These are phyloP conservation scores for Neurospora intermedia DNA, from an alignment of 495 filamentous ascomycete genomes.

Conservation along the genomic window DNA sequence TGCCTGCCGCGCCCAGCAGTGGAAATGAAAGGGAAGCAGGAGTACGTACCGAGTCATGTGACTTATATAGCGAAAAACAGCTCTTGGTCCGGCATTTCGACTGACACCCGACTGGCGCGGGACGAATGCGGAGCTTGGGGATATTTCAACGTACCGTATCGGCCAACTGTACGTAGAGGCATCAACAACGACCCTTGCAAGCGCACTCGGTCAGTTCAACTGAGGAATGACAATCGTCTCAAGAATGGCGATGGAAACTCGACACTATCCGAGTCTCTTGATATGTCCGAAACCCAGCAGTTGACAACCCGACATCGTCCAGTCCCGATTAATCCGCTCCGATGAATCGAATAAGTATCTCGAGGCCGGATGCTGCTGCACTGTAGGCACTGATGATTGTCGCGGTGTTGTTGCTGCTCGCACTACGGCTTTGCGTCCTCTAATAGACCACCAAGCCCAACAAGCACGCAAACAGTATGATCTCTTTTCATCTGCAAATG, in stretches of 20 bases:
- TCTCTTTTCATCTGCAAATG: background rate
- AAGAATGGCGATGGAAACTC: background rate
- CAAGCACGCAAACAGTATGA: background rate
- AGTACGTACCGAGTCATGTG: background rate
- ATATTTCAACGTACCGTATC: background rate
- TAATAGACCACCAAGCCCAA: background rate
- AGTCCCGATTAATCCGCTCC: background rate
- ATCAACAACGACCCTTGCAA: background rate
- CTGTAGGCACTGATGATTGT: background rate
- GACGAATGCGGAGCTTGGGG: background rate
- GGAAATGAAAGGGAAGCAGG: background rate
- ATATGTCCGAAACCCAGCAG: background rate
- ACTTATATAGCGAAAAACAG: background rate
- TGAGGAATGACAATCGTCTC: background rate
- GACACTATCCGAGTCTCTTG: background rate
- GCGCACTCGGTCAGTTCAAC: background rate
- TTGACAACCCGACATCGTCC: background rate
- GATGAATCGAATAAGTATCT: background rate
- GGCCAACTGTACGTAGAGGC: background rate
- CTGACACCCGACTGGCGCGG: background rate
- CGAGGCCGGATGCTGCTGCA: background rate
- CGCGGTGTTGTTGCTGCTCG: background rate
- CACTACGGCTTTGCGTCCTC: background rate
- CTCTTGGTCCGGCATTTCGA: background rate
- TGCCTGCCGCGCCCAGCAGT: background rate